These are phyloP conservation scores for Collybiopsis confluens DNA, from an alignment of 768 basidiomycete genomes.

Conservation along the genomic window DNA sequence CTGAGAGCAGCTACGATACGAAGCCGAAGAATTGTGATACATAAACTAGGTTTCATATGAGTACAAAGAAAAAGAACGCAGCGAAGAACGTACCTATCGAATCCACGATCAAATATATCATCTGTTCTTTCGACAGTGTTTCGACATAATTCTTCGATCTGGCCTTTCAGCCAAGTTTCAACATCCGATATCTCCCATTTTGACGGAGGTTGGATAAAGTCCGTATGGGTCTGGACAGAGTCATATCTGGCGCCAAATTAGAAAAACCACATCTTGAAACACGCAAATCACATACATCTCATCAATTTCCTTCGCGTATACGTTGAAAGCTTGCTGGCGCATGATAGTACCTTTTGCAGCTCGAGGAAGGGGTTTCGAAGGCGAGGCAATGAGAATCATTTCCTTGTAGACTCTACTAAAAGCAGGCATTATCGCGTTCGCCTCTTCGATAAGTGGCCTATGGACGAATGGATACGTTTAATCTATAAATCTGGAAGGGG, in stretches of 20 bases:
- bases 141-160: conserved; percentile 23
- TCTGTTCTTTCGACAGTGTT: conserved; percentile 11
- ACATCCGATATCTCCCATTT: conserved; percentile 6
- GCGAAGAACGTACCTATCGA: conserved; percentile 17
- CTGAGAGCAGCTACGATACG: conserved; percentile 32
- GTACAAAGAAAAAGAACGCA: background rate
- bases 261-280: background rate
- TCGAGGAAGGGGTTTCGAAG: conserved; percentile 37
- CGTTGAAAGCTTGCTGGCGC: conserved; percentile 31
- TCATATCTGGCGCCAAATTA: conserved; percentile 19
- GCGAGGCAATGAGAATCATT: conserved; percentile 42
- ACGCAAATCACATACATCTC: conserved; percentile 22
- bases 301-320: conserved; percentile 38
- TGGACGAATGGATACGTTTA: background rate
- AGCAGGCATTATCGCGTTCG: conserved; percentile 32
- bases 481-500: background rate
- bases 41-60: conserved; percentile 15
- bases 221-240: conserved; percentile 19
- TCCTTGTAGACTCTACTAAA: conserved; percentile 46
- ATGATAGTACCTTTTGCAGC: conserved; percentile 43
- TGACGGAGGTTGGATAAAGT: conserved; percentile 18
- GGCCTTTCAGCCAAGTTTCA: conserved; percentile 16
- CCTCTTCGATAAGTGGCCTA: conserved; percentile 37
- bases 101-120: conserved; percentile 24
- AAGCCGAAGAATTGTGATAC: conserved; percentile 24